Evolutionary conservation across 2,329 filamentous ascomycete genomes (phyloP).

Genomic region (Thielaviopsis musarum): DNA sequence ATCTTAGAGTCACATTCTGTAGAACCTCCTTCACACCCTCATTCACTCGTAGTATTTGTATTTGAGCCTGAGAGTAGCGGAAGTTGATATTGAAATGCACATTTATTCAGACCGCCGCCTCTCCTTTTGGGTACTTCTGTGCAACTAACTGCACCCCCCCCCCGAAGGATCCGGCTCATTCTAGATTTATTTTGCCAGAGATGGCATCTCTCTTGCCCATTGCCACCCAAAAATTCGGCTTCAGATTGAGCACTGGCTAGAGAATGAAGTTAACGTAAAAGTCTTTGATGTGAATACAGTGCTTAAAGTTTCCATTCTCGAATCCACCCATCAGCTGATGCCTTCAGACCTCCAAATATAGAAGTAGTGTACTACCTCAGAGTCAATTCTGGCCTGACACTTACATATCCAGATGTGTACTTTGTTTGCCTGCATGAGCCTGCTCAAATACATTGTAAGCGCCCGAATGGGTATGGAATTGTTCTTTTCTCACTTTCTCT

Average conservation of each 20-base stretch:
- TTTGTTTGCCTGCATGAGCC: neutral
- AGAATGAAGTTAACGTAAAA: neutral
- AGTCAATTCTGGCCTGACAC: no score
- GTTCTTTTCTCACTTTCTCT: no score
- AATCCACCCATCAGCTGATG: neutral
- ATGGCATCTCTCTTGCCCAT: no score
- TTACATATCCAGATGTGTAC: neutral
- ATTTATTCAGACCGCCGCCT: neutral
- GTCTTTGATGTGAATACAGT: neutral
- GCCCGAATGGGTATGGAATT: neutral
- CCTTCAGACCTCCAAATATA: neutral
- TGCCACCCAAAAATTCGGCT: no score
- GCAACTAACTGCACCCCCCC: neutral
- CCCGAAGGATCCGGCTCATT: neutral
- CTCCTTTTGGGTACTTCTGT: neutral
- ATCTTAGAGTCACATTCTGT: neutral
- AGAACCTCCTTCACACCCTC: neutral
- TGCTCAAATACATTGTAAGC: neutral
- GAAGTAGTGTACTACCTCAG: neutral
- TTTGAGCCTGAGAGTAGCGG: neutral
- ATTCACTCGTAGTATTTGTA: neutral
- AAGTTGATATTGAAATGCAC: neutral
- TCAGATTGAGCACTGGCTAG: neutral
- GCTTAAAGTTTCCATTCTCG: neutral
- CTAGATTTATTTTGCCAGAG: neutral